Conservation (phyloP, 495 filamentous ascomycete species). For the Lophiostoma macrostomum region DNA sequence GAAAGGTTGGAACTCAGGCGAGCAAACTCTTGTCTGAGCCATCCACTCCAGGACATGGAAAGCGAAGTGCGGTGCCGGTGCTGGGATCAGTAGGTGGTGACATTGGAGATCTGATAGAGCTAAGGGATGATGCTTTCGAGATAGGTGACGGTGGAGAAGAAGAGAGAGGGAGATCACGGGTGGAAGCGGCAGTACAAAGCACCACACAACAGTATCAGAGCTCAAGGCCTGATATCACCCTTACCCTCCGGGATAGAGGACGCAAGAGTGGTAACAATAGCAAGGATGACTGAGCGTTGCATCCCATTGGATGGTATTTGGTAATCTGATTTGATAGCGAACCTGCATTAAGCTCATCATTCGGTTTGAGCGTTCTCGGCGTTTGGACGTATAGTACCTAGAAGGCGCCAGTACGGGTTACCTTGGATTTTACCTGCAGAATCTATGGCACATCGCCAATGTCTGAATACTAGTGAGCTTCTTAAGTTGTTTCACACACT, state of each 20-base stretch:
- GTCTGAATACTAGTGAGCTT: too few species aligned
- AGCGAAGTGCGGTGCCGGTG: slow-evolving; percentile 38
- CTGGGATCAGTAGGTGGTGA: slow-evolving; percentile 40
- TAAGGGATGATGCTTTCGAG: slow-evolving; percentile 59
- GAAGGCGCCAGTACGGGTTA: not conserved
- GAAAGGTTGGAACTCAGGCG: slow-evolving; percentile 66
- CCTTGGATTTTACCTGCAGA: not conserved
- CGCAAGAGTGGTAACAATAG: not conserved
- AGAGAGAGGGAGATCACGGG: slow-evolving; percentile 5
- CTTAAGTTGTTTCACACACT: too few species aligned
- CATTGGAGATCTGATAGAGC: slow-evolving; percentile 77
- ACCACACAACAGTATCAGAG: slow-evolving; percentile 20
- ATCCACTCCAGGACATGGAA: slow-evolving; percentile 29
- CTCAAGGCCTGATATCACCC: slow-evolving; percentile 11
- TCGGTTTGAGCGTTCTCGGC: not conserved
- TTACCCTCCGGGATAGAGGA: slow-evolving; percentile 5
- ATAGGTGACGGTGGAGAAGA: slow-evolving; percentile 35
- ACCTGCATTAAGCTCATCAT: not conserved
- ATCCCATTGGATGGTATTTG: not conserved
- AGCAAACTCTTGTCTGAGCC: slow-evolving; percentile 47
- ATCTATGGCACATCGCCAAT: not conserved
- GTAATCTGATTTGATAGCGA: not conserved
- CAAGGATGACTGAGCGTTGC: slow-evolving; percentile 11
- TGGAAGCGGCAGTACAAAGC: not conserved
- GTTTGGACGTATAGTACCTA: not conserved